A percentile compares a stretch with the other conserved stretches of the same genome.
phyloP scores from a whole-genome alignment of 2,329 filamentous ascomycete genomes.

The Ploettnerulaceae sp. region DNA sequence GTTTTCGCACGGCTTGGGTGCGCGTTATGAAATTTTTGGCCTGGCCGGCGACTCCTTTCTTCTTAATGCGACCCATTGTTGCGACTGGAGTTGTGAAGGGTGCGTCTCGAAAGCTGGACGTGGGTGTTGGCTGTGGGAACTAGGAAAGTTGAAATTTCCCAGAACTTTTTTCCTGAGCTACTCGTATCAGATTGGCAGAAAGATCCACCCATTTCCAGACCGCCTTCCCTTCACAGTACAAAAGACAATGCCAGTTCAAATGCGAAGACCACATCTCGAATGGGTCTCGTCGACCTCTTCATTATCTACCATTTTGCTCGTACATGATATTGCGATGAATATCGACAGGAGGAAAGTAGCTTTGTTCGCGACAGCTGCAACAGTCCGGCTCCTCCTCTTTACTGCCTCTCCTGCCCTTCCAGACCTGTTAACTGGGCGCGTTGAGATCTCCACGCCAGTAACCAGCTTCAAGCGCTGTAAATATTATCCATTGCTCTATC shows the following conservation, averaged over 20 bases:
- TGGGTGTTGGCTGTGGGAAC: conserved; percentile 2
- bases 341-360: conserved; percentile 55
- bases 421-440: conserved; percentile 79
- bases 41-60: conserved; percentile 81
- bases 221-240: not conserved
- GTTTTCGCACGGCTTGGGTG: conserved; percentile 94
- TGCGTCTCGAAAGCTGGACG: no score
- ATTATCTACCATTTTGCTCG: conserved; percentile 16
- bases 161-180: conserved; percentile 1
- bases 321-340: conserved; percentile 38
- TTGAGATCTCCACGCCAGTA: conserved; percentile 94
- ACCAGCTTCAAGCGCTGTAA: conserved; percentile 96
- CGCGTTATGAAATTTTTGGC: conserved; percentile 98
- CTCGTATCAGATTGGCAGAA: not conserved
- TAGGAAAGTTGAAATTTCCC: conserved; percentile 28
- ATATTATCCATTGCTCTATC: conserved; percentile 35
- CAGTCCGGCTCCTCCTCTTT: conserved; percentile 75
- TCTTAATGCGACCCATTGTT: conserved; percentile 74
- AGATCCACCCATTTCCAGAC: not conserved
- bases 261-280: conserved; percentile 6
- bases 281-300: not conserved
- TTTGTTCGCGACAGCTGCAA: conserved; percentile 71
- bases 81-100: conserved; percentile 15
- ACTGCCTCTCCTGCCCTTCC: conserved; percentile 77
- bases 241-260: not conserved